A percentile compares a stretch with the other conserved stretches of the same genome.
These are phyloP conservation scores for Zizania palustris DNA, from an alignment of 202 grass and related monocot species.

Conservation along the genomic window DNA sequence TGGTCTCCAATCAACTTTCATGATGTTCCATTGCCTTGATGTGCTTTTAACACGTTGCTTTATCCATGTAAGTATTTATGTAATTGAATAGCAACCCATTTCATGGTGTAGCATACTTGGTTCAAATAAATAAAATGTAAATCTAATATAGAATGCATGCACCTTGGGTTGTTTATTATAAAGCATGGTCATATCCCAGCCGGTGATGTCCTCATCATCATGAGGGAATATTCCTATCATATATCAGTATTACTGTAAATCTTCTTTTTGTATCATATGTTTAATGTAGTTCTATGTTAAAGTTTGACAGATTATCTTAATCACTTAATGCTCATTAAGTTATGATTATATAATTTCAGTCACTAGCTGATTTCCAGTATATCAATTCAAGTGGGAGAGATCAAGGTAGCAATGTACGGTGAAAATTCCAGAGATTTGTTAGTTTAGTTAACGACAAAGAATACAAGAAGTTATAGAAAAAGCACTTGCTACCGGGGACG, in stretches of 20 bases:
- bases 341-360: constrained; percentile 57
- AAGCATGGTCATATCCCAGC: too few species aligned
- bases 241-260: constrained; percentile 67
- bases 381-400: constrained; percentile 92
- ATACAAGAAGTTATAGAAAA: constrained; percentile 94
- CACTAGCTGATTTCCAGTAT: constrained; percentile 96
- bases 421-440: constrained; percentile 93
- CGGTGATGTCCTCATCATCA: too few species aligned
- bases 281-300: background rate
- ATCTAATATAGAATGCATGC: too few species aligned
- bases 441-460: constrained; percentile 98
- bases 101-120: too few species aligned
- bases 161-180: too few species aligned
- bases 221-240: constrained; percentile 89
- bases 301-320: background rate
- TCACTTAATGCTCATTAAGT: constrained; percentile 23
- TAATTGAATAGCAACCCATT: too few species aligned
- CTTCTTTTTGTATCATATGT: constrained; percentile 14
- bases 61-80: too few species aligned
- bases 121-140: too few species aligned
- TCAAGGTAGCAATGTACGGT: constrained; percentile 94
- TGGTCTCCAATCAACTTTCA: too few species aligned
- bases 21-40: too few species aligned
- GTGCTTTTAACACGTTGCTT: too few species aligned
- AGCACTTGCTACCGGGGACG: constrained; percentile 74